Evolutionary conservation across 768 basidiomycete genomes (phyloP).

Genomic region (Mycena rosella): DNA sequence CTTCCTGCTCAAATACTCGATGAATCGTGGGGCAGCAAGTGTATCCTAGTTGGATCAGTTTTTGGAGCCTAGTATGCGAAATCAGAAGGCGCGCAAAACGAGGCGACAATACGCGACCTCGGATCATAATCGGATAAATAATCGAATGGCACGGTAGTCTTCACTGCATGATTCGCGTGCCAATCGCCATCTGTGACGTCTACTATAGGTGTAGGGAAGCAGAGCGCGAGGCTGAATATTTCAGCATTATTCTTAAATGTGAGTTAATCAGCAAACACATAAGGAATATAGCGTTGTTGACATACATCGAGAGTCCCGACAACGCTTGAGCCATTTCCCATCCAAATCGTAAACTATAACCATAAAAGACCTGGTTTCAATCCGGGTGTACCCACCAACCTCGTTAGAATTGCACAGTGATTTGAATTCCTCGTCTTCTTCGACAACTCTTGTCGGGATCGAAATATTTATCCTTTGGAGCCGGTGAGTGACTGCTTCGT

Average conservation of each 20-base stretch:
- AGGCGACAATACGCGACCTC: neutral
- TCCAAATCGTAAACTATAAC: conserved; percentile 27
- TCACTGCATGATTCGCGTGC: neutral
- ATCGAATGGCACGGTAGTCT: conserved; percentile 6
- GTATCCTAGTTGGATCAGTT: conserved; percentile 21
- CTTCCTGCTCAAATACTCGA: no score
- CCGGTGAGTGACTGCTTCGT: no score
- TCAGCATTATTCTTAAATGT: no score
- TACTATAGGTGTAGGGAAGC: neutral
- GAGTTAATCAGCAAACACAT: neutral
- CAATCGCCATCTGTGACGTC: neutral
- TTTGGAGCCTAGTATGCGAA: conserved; percentile 3
- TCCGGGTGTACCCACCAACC: neutral
- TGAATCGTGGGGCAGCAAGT: no score
- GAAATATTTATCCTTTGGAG: no score
- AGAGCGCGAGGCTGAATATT: conserved; percentile 23
- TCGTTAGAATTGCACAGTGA: conserved; percentile 10
- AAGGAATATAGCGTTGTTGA: no score
- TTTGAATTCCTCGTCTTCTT: neutral
- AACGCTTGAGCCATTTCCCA: conserved; percentile 22
- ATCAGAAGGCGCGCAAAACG: neutral
- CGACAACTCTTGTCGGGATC: no score
- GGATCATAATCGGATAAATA: conserved; percentile 25
- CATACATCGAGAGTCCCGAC: conserved; percentile 17
- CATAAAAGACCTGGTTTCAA: no score